Base-by-base conservation (phyloP, 352 stramenopile genomes). In the Bremia lactucae region DNA sequence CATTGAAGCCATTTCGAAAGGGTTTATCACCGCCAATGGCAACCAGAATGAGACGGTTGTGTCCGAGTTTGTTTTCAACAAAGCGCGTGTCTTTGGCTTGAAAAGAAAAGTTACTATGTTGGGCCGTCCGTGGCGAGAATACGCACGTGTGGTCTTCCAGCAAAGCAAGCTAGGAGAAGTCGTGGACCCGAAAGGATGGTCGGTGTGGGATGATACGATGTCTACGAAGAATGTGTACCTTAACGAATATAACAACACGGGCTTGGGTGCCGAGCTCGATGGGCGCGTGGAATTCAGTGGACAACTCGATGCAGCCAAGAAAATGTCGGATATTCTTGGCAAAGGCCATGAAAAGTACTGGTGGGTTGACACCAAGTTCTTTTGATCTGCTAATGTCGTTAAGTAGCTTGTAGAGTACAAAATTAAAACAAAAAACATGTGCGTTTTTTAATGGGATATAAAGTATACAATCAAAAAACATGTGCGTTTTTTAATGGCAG, bases 31-130 rank as follows among this genome's bases (percentile, higher is more conserved):
- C 7, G 39, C 46, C 14, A 55, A 55, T 6, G 38, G 39, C 6
- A 55, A 55, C 33, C 13, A 8, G 8, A 24, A 36, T 26, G 34
- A n/a, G n/a, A 44, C 46, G 0, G 20, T 26, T 14, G 16, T 13
- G 20, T 55, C 47, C 20, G 31, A 49, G 24, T 49, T 40, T 34
- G 33, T 55, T 0, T 55, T 55, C 25, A 55, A 55, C 25, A 42
- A 28, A 10, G 46, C 46, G 9, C 38, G 31, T 8, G 37, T 54
- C 29, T 47, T 38, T 6, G 28, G 37, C 24, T 33, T 34, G 11
- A 15, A 35, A 37, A 22, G 31, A 37, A 37, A n/a, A n/a, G n/a
- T n/a, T n/a, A n/a, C 46, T 6, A 47, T 31, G 21, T 26, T 53
- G 4, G 46, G 46, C 21, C 46, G 46, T 26, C 46, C 46, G 31